Conservation (phyloP, 164 flowering plant species). For the Cinnamomum chago region DNA sequence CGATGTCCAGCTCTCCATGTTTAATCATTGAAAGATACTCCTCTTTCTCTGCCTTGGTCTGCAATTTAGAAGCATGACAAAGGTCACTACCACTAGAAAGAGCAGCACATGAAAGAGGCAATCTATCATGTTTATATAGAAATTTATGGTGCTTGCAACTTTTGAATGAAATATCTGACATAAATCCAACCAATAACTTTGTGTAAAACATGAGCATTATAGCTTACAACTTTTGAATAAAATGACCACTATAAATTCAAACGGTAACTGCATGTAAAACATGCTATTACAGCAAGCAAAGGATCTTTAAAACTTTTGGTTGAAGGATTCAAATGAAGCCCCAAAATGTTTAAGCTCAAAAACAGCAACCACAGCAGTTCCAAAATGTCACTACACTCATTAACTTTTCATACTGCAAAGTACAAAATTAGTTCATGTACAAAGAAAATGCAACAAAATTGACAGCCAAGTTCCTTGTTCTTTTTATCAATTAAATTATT, state of each 20-base stretch:
- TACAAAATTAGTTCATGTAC: not conserved
- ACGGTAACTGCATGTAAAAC: not conserved
- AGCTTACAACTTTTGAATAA: not conserved
- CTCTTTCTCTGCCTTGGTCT: conserved; percentile 91
- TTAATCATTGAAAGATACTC: conserved; percentile 66
- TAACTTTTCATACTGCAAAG: not conserved
- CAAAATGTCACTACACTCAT: not conserved
- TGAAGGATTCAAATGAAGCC: not conserved
- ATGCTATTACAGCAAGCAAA: no score
- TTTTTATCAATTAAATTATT: no score
- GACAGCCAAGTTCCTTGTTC: no score
- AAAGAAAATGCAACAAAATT: no score
- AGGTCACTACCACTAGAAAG: not conserved
- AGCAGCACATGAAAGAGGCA: not conserved
- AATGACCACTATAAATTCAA: not conserved
- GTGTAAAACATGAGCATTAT: not conserved
- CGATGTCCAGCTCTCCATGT: conserved; percentile 68
- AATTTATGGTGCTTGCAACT: not conserved
- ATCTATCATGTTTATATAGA: not conserved
- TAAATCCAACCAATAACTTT: not conserved
- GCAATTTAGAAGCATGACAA: conserved; percentile 25
- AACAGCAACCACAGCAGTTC: not conserved
- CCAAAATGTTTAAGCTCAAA: not conserved
- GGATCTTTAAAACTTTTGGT: not conserved
- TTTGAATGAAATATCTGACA: no score